phyloP scores from a whole-genome alignment of 805 yeast genomes.

The Wickerhamomyces sydowiorum region DNA sequence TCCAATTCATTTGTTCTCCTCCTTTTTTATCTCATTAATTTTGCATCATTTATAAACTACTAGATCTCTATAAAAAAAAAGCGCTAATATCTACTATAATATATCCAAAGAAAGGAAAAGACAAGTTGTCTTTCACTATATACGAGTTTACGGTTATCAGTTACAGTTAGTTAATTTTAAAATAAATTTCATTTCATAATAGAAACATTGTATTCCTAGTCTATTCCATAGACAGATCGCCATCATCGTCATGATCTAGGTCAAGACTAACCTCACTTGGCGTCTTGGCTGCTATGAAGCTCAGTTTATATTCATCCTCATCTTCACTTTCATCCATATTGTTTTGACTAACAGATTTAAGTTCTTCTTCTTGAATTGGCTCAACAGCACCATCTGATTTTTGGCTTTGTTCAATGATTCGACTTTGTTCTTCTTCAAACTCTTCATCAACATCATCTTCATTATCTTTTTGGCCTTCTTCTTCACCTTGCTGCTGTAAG shows the following conservation, averaged over 20 bases:
- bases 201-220: too few relatives aligned
- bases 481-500: constrained; percentile 17
- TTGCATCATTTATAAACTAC: too few relatives aligned
- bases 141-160: neutral
- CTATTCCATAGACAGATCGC: constrained; percentile 7
- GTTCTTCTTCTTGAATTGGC: neutral
- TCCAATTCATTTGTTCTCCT: too few relatives aligned
- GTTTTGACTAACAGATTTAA: too few relatives aligned
- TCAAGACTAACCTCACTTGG: neutral
- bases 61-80: too few relatives aligned
- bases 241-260: constrained; percentile 2
- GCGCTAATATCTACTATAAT: too few relatives aligned
- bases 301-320: neutral
- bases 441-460: constrained; percentile 14
- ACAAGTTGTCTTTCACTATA: too few relatives aligned
- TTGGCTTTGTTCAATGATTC: neutral
- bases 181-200: too few relatives aligned
- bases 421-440: constrained; percentile 14
- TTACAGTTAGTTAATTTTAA: neutral
- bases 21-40: too few relatives aligned
- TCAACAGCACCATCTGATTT: neutral
- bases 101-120: too few relatives aligned
- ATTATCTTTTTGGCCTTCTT: constrained; percentile 10
- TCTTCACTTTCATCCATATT: neutral
- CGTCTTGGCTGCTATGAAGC: neutral